These are phyloP conservation scores for Lentinus polychrous DNA, from an alignment of 1,284 basidiomycete genomes.

Conservation along the genomic window DNA sequence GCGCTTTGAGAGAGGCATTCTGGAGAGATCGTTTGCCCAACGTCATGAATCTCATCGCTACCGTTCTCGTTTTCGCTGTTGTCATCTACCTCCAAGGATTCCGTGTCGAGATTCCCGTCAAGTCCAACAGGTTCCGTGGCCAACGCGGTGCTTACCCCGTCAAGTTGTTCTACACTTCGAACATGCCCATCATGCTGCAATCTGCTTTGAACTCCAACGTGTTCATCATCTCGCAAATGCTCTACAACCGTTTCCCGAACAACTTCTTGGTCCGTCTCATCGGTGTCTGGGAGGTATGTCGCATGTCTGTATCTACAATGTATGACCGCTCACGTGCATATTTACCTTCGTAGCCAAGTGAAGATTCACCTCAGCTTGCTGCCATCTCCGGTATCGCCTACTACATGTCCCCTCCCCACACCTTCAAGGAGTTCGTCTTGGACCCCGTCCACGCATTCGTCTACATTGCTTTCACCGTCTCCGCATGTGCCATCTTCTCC, in stretches of 20 bases:
- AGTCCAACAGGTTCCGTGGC: slow-evolving; percentile 93
- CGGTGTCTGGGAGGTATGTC: slow-evolving; percentile 90
- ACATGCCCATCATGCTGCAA: slow-evolving; percentile 99
- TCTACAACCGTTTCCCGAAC: slow-evolving; percentile 83
- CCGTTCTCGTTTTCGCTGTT: slow-evolving; percentile 84
- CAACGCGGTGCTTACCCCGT: slow-evolving; percentile 94
- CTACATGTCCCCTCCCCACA: slow-evolving; percentile 97
- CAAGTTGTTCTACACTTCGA: slow-evolving; percentile 98
- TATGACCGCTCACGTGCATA: no score
- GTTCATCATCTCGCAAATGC: slow-evolving; percentile 97
- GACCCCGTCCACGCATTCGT: slow-evolving; percentile 93
- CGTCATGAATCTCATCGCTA: slow-evolving; percentile 96
- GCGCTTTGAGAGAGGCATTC: slow-evolving; percentile 96
- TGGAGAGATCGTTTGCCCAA: slow-evolving; percentile 97
- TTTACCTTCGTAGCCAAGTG: slow-evolving; percentile 57
- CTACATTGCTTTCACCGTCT: slow-evolving; percentile 91
- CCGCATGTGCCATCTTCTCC: slow-evolving; percentile 94
- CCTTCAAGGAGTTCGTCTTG: slow-evolving; percentile 76
- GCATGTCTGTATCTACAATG: no score
- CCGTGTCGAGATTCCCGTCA: slow-evolving; percentile 98
- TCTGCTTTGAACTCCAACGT: slow-evolving; percentile 91
- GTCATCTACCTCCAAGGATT: slow-evolving; percentile 99
- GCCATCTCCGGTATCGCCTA: slow-evolving; percentile 93
- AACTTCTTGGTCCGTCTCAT: slow-evolving; percentile 89
- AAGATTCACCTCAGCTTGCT: slow-evolving; percentile 88